These are phyloP conservation scores for Neopestalotiopsis sp. DNA, from an alignment of 2,329 filamentous ascomycete species.

Conservation along the genomic window DNA sequence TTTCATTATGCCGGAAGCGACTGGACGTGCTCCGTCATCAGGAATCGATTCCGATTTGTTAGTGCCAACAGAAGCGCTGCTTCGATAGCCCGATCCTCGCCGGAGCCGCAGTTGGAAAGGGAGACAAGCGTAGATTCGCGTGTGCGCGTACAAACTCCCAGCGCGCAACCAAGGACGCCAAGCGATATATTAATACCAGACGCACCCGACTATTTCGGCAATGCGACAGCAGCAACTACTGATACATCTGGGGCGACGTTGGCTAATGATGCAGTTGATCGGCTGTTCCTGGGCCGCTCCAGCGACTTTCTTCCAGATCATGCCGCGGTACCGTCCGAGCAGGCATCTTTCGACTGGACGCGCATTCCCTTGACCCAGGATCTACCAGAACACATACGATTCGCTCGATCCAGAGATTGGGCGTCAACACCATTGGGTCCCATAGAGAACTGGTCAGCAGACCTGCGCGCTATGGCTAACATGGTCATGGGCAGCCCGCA, in stretches of 20 bases:
- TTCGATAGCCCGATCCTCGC: constrained; percentile 46
- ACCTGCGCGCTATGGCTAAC: constrained; percentile 80
- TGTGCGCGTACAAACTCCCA: constrained; percentile 43
- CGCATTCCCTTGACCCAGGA: constrained; percentile 67
- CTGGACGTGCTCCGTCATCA: constrained; percentile 75
- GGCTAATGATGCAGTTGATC: constrained; percentile 30
- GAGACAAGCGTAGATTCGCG: constrained; percentile 43
- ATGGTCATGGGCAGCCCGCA: constrained; percentile 81
- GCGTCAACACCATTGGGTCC: constrained; percentile 74
- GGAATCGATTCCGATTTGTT: constrained; percentile 72
- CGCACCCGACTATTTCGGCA: constrained; percentile 36
- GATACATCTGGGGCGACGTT: constrained; percentile 26
- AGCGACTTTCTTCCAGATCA: constrained; percentile 30
- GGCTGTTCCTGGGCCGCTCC: constrained; percentile 25
- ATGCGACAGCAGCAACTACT: constrained; percentile 27
- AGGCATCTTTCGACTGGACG: constrained; percentile 82
- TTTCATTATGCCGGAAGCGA: constrained; percentile 67
- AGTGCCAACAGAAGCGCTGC: constrained; percentile 56
- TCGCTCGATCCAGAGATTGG: constrained; percentile 78
- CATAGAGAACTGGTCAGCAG: constrained; percentile 74
- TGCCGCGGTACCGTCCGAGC: constrained; percentile 31
- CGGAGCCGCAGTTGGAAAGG: constrained; percentile 41
- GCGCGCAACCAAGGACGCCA: constrained; percentile 38
- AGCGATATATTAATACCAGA: constrained; percentile 37
- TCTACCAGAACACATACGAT: constrained; percentile 73